Evolutionary conservation across 805 yeast species (phyloP).

Genomic region (Hanseniaspora lachancei): DNA sequence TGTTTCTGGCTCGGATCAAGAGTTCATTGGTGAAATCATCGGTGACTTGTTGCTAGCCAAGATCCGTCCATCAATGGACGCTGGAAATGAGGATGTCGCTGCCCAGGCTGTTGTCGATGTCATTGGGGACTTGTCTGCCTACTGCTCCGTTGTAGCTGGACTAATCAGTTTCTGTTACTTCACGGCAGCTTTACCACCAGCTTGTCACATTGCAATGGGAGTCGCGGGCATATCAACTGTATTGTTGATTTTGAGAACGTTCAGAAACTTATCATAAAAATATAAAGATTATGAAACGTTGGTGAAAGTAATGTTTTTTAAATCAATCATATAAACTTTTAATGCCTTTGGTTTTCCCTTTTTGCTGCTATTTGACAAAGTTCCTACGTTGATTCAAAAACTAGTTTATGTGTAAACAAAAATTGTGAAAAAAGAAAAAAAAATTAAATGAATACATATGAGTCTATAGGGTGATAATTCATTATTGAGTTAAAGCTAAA

Average conservation of each 20-base stretch:
- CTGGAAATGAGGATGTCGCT: background rate
- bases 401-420: too few relatives aligned
- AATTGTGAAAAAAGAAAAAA: background rate
- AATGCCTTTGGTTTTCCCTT: too few relatives aligned
- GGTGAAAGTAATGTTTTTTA: too few relatives aligned
- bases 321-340: too few relatives aligned
- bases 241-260: background rate
- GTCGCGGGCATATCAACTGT: background rate
- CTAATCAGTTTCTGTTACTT: background rate
- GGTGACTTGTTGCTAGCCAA: slow-evolving; percentile 7
- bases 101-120: background rate
- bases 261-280: background rate
- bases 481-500: too few relatives aligned
- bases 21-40: slow-evolving; percentile 7
- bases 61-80: background rate
- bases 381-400: too few relatives aligned
- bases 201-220: background rate
- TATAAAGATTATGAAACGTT: background rate
- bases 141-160: background rate
- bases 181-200: background rate
- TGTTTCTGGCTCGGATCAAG: slow-evolving; percentile 3
- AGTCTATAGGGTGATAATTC: too few relatives aligned
- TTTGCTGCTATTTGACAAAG: too few relatives aligned
- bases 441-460: background rate
- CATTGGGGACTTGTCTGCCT: background rate